Evolutionary conservation across 306 rosid species (phyloP).

Genomic region (Cicer arietinum): DNA sequence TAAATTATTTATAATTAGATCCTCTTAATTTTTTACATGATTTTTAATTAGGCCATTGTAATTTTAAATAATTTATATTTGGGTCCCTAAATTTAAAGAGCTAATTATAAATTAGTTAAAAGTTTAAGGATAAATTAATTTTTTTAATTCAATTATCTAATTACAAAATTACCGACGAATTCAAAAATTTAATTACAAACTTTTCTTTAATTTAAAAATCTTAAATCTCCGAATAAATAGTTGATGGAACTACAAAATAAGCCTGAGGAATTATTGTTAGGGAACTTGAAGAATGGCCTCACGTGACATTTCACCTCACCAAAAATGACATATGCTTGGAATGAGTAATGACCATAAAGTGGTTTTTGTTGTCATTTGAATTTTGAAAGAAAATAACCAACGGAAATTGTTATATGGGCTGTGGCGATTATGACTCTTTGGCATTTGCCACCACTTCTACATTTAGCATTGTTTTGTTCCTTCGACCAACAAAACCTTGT

Average conservation of each 20-base stretch:
- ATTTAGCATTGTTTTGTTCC: neutral
- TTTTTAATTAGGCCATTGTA: no score
- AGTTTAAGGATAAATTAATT: no score
- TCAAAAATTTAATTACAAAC: no score
- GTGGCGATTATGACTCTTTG: neutral
- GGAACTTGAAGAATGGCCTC: neutral
- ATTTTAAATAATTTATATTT: no score
- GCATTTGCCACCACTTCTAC: neutral
- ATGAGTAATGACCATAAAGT: slow-evolving; percentile 14
- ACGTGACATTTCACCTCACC: slow-evolving; percentile 12
- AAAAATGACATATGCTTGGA: neutral
- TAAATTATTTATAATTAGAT: no score
- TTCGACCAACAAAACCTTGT: slow-evolving; percentile 2
- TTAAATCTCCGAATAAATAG: no score
- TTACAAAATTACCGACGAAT: no score
- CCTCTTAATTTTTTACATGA: no score
- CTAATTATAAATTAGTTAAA: no score
- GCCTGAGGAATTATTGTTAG: neutral
- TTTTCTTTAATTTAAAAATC: no score
- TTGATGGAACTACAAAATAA: neutral
- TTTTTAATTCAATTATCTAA: no score
- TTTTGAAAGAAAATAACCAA: neutral
- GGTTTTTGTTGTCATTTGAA: slow-evolving; percentile 8
- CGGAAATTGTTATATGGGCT: neutral
- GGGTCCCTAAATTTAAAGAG: no score